Conservation (phyloP, 352 stramenopile genomes). For the Globisporangium radiosum region DNA sequence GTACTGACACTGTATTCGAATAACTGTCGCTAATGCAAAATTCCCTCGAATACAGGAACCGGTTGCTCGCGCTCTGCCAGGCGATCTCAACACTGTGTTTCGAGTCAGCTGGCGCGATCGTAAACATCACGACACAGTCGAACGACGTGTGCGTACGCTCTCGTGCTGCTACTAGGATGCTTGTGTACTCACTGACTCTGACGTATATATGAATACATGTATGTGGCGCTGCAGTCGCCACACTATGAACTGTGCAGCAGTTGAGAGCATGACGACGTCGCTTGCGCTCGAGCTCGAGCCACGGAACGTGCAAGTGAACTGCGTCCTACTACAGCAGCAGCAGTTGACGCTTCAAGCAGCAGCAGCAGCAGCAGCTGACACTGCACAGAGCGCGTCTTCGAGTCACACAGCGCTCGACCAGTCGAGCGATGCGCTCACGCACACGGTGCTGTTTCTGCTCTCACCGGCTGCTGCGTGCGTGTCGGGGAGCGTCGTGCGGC, state of each 20-base stretch:
- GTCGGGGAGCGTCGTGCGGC: conserved; percentile 49
- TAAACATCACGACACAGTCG: conserved; percentile 23
- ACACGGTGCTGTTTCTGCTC: conserved; percentile 60
- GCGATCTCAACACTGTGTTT: conserved; percentile 22
- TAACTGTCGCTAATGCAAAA: conserved; percentile 2
- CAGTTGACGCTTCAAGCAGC: neutral
- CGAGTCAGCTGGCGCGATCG: conserved; percentile 16
- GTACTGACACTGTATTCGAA: conserved; percentile 1
- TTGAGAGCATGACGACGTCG: conserved; percentile 38
- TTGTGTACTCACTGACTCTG: neutral
- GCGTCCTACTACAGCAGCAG: conserved; percentile 31
- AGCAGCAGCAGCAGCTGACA: neutral
- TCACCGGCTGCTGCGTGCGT: conserved; percentile 38
- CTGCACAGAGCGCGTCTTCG: neutral
- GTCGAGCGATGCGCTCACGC: conserved; percentile 25
- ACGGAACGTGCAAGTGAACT: conserved; percentile 49
- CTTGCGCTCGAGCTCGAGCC: conserved; percentile 30
- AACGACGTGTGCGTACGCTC: conserved; percentile 12
- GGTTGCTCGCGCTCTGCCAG: conserved; percentile 21
- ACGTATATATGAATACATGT: neutral
- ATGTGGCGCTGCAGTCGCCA: neutral
- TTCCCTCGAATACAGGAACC: conserved; percentile 8
- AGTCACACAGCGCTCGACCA: conserved; percentile 4
- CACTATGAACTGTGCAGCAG: conserved; percentile 8
- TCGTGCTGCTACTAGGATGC: neutral